Evolutionary conservation across 2,329 filamentous ascomycete species (phyloP).

Genomic region (Botrytis deweyae): DNA sequence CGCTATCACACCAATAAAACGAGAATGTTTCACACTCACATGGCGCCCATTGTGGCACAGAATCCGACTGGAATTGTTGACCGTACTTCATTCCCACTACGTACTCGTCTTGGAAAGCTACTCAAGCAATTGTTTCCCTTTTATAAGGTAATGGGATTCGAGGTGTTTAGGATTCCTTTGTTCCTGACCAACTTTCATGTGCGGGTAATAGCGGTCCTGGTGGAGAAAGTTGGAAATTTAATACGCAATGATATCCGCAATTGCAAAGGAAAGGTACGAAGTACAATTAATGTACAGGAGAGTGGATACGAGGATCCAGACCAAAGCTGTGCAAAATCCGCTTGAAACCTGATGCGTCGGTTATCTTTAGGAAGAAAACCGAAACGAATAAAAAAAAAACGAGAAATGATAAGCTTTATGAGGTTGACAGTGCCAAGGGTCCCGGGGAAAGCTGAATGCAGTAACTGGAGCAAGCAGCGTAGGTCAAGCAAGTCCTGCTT

Average conservation of each 20-base stretch:
- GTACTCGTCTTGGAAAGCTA: neutral
- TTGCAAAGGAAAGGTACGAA: neutral
- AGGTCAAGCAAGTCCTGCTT: neutral
- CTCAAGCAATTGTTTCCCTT: slow-evolving; percentile 10
- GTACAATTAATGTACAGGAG: neutral
- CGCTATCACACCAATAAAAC: neutral
- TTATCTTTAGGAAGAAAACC: neutral
- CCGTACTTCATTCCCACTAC: slow-evolving; percentile 68
- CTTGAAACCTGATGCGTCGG: neutral
- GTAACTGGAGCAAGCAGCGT: neutral
- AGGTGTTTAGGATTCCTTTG: slow-evolving; percentile 1
- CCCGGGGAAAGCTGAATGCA: neutral
- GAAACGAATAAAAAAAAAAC: neutral
- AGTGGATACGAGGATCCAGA: slow-evolving; percentile 3
- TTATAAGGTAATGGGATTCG: neutral
- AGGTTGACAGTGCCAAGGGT: slow-evolving; percentile 1
- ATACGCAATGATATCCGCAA: slow-evolving; percentile 9
- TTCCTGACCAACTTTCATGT: neutral
- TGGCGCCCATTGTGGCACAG: slow-evolving; percentile 78
- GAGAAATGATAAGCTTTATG: slow-evolving; percentile 3
- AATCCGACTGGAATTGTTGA: slow-evolving; percentile 69
- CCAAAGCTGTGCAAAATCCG: neutral
- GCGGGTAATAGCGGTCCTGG: slow-evolving; percentile 8
- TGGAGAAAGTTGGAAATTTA: slow-evolving; percentile 12
- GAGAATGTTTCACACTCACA: slow-evolving; percentile 50